Evolutionary conservation across 176 grass and related monocot species (phyloP).

Genomic region (Carex kokanica): DNA sequence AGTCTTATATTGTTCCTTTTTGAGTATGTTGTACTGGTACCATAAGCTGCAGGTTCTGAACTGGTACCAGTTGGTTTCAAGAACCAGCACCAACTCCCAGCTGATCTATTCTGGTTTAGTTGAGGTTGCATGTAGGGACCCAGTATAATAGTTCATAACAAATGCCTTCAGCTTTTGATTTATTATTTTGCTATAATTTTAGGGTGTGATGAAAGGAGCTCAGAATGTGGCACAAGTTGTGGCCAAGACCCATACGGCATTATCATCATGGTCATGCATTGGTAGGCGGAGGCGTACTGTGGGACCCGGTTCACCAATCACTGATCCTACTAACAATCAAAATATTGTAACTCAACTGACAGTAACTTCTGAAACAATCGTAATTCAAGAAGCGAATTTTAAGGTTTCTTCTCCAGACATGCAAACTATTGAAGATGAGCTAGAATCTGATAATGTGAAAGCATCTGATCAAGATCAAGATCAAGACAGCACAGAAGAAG

Average conservation of each 20-base stretch:
- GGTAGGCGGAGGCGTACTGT: constrained; percentile 73
- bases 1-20: not conserved
- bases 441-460: constrained; percentile 47
- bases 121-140: not conserved
- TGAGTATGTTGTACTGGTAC: not conserved
- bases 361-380: constrained; percentile 41
- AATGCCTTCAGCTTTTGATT: not conserved
- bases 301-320: constrained; percentile 30
- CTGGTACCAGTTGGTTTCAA: not conserved
- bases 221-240: constrained; percentile 95
- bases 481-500: constrained; percentile 53
- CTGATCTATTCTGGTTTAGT: not conserved
- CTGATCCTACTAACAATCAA: constrained; percentile 48
- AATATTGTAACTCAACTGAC: constrained; percentile 38
- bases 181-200: constrained; percentile 1
- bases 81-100: not conserved
- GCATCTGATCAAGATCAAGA: constrained; percentile 46
- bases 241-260: constrained; percentile 62
- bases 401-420: constrained; percentile 14
- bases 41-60: not conserved
- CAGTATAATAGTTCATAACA: not conserved
- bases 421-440: constrained; percentile 35
- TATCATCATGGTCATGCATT: constrained; percentile 97
- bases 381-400: constrained; percentile 39
- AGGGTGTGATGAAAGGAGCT: constrained; percentile 90